Evolutionary conservation across 345 rosid genomes (phyloP).

Genomic region (Citrus inodora): DNA sequence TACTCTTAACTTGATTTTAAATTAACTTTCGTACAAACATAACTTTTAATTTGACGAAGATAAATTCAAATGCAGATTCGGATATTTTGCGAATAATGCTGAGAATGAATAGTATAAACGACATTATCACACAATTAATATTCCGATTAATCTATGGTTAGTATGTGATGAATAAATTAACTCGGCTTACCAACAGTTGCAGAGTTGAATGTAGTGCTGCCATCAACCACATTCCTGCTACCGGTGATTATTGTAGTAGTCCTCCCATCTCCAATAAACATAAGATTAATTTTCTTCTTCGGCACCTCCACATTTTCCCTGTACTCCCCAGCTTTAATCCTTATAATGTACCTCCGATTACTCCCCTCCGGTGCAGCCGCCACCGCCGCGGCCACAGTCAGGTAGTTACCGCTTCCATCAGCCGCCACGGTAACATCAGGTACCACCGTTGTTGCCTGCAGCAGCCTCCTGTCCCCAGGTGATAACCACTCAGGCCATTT

Average conservation of each 20-base stretch:
- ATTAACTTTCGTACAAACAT: too few relatives aligned
- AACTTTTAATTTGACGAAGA: too few relatives aligned
- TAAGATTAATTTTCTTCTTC: constrained; percentile 50
- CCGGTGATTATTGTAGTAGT: constrained; percentile 66
- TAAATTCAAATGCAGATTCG: too few relatives aligned
- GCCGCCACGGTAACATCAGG: constrained; percentile 75
- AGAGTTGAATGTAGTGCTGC: constrained; percentile 84
- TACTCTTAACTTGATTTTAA: too few relatives aligned
- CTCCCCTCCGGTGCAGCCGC: constrained; percentile 69
- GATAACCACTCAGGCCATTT: constrained; percentile 85
- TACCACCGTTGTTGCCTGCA: constrained; percentile 51
- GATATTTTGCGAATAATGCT: too few relatives aligned
- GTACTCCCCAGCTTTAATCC: constrained; percentile 77
- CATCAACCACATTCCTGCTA: constrained; percentile 72
- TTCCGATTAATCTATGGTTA: not conserved
- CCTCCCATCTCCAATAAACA: constrained; percentile 95
- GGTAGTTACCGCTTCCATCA: constrained; percentile 71
- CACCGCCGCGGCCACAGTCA: constrained; percentile 66
- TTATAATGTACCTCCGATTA: constrained; percentile 55
- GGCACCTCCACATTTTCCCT: constrained; percentile 75
- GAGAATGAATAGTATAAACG: too few relatives aligned
- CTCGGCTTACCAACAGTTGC: constrained; percentile 78
- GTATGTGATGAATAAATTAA: too few relatives aligned
- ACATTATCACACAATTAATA: too few relatives aligned
- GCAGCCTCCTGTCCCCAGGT: constrained; percentile 63